These are phyloP conservation scores for Brassica hybrid DNA, from an alignment of 441 rosid species.

Conservation along the genomic window DNA sequence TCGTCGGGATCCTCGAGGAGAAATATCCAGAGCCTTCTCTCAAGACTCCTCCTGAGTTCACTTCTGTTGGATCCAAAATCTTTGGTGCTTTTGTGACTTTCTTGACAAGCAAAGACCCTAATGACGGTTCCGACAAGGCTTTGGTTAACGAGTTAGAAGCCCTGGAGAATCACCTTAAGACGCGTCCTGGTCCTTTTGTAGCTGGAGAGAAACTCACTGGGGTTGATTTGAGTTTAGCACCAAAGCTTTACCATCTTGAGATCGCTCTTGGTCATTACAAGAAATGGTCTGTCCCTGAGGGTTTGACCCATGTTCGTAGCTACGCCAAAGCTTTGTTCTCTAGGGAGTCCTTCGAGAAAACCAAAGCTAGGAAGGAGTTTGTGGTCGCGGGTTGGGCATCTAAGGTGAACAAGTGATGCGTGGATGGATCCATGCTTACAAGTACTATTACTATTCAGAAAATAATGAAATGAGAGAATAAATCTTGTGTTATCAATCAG, in stretches of 20 bases:
- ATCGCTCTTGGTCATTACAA: constrained; percentile 82
- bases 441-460: not conserved
- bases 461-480: constrained; percentile 23
- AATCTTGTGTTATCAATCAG: constrained; percentile 6
- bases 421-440: constrained; percentile 11
- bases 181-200: constrained; percentile 76
- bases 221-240: constrained; percentile 82
- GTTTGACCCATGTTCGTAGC: constrained; percentile 58
- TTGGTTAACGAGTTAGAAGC: constrained; percentile 75
- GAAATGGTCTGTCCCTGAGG: constrained; percentile 78
- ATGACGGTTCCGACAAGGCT: constrained; percentile 72
- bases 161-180: constrained; percentile 54
- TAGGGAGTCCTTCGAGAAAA: constrained; percentile 69
- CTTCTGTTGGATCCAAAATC: constrained; percentile 74
- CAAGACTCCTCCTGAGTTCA: constrained; percentile 66
- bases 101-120: constrained; percentile 81
- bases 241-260: constrained; percentile 89
- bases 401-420: constrained; percentile 67
- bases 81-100: constrained; percentile 69
- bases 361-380: constrained; percentile 54
- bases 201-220: constrained; percentile 82
- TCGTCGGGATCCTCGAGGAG: constrained; percentile 79
- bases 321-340: constrained; percentile 61
- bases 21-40: constrained; percentile 79
- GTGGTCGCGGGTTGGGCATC: constrained; percentile 82